A percentile compares a stretch with the other conserved stretches of the same genome.
These are phyloP conservation scores for Tuber aestivum DNA, from an alignment of 495 filamentous ascomycete genomes.

Conservation along the genomic window DNA sequence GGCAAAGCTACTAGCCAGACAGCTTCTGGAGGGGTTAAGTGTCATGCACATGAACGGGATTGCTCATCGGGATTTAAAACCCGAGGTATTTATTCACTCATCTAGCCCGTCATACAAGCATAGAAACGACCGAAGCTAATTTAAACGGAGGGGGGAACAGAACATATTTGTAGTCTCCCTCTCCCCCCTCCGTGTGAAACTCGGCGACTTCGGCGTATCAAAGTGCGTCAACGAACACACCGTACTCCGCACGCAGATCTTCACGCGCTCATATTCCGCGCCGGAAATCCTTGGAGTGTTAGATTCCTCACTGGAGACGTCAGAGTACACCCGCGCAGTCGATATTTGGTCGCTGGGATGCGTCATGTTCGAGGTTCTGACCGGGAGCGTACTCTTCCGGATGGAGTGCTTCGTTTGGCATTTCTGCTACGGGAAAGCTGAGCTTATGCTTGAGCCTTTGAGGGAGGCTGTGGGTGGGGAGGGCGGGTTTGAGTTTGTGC, in stretches of 20 bases:
- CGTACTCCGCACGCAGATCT: constrained; percentile 37
- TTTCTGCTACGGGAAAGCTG: not conserved
- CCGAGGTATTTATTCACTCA: constrained; percentile 44
- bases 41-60: constrained; percentile 51
- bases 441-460: not conserved
- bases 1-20: constrained; percentile 43
- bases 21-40: constrained; percentile 47
- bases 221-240: constrained; percentile 43
- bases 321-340: constrained; percentile 10
- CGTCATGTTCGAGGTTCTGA: constrained; percentile 6
- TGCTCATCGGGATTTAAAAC: constrained; percentile 52
- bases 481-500: not conserved
- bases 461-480: not conserved
- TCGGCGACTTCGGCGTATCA: constrained; percentile 52
- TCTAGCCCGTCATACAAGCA: constrained; percentile 22
- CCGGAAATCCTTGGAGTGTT: constrained; percentile 42
- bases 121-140: not conserved
- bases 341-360: constrained; percentile 20
- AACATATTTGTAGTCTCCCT: constrained; percentile 43
- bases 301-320: constrained; percentile 3
- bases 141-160: constrained; percentile 15
- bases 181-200: constrained; percentile 47
- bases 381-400: not conserved
- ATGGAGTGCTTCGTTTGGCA: not conserved
- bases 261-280: constrained; percentile 44